These are phyloP conservation scores for Hygrophorus russula DNA, from an alignment of 768 basidiomycete species.

Conservation along the genomic window DNA sequence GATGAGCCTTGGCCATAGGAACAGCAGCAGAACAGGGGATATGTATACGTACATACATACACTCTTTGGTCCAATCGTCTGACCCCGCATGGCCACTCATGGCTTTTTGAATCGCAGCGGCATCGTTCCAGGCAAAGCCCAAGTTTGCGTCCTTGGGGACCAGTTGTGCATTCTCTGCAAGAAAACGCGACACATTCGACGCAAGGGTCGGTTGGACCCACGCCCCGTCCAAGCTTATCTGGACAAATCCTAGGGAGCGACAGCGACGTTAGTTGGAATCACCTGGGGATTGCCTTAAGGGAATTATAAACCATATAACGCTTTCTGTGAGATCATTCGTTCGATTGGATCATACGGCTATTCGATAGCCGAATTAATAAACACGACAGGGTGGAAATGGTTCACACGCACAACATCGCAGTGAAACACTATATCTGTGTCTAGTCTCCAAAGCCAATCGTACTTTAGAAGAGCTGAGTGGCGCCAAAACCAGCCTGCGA, in stretches of 20 bases:
- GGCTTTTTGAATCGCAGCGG: conserved; percentile 13
- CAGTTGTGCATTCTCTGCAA: conserved; percentile 6
- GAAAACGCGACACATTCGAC: conserved; percentile 17
- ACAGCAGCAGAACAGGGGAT: not conserved
- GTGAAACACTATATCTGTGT: conserved; percentile 21
- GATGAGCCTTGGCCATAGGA: no score
- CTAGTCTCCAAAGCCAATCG: conserved; percentile 20
- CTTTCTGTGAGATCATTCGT: conserved; percentile 13
- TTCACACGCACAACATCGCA: conserved; percentile 19
- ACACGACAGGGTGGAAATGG: not conserved
- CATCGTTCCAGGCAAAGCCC: conserved; percentile 15
- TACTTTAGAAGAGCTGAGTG: conserved; percentile 16
- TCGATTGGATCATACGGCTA: conserved; percentile 20
- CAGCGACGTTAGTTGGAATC: conserved; percentile 5
- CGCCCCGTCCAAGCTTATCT: conserved; percentile 15
- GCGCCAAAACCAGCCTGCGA: conserved; percentile 18
- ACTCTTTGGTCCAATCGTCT: conserved; percentile 16
- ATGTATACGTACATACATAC: conserved; percentile 20
- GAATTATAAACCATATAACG: conserved; percentile 13
- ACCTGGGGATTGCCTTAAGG: not conserved
- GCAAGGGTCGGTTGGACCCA: conserved; percentile 19
- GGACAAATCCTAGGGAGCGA: conserved; percentile 11
- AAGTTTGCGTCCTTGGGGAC: conserved; percentile 16
- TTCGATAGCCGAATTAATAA: not conserved
- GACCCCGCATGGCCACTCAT: conserved; percentile 15